Conservation (phyloP, 2,329 filamentous ascomycete species). For the Cercospora janseana region DNA sequence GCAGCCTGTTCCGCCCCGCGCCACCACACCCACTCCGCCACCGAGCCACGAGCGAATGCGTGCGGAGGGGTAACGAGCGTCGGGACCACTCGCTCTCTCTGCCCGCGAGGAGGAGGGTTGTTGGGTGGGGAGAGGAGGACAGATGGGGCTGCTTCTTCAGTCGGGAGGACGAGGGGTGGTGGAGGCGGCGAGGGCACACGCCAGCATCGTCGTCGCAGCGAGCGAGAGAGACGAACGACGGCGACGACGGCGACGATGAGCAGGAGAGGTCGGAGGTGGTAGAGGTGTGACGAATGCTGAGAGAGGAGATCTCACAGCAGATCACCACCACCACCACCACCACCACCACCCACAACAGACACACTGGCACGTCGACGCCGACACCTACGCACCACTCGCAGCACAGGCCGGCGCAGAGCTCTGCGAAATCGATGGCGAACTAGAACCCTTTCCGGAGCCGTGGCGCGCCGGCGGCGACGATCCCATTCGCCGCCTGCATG, state of each 20-base stretch:
- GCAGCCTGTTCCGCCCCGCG: neutral
- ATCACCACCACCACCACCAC: neutral
- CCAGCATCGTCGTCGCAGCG: slow-evolving; percentile 2
- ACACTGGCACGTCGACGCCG: neutral
- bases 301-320: neutral
- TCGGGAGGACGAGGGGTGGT: neutral
- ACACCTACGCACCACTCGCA: neutral
- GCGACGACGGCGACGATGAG: neutral
- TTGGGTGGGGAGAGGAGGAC: neutral
- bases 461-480: neutral
- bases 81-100: too few relatives aligned
- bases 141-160: neutral
- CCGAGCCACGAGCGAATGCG: neutral
- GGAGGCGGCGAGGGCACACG: neutral
- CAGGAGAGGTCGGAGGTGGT: too few relatives aligned
- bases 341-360: neutral
- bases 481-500: slow-evolving; percentile 4
- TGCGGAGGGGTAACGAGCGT: neutral
- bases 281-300: too few relatives aligned
- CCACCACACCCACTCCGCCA: neutral
- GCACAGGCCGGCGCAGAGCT: neutral
- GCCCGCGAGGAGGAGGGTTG: neutral
- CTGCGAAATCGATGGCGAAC: slow-evolving; percentile 1
- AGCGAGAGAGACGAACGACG: too few relatives aligned
- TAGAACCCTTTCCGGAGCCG: neutral